phyloP scores from a whole-genome alignment of 2,329 filamentous ascomycete genomes.

The Stagonosporopsis chrysanthemi region DNA sequence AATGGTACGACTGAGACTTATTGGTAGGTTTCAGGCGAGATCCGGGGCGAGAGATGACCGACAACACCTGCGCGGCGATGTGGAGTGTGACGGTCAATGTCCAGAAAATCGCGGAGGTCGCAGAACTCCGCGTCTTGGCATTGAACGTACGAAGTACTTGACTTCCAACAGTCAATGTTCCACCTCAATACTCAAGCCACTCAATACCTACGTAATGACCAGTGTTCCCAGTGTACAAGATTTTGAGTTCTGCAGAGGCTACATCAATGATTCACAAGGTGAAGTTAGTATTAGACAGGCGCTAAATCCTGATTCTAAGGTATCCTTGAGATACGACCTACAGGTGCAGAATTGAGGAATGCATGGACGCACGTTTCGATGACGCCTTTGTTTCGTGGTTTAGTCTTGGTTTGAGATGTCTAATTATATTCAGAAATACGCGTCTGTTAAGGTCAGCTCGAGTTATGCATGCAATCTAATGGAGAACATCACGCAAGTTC shows the following conservation, averaged over 20 bases:
- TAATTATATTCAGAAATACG: neutral
- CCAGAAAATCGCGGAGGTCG: conserved; percentile 21
- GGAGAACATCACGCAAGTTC: neutral
- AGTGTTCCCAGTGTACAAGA: neutral
- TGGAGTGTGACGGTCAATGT: conserved; percentile 13
- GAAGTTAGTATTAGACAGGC: neutral
- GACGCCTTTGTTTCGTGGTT: neutral
- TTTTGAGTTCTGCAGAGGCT: neutral
- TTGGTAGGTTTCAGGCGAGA: neutral
- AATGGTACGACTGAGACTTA: neutral
- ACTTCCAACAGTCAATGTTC: too few relatives aligned
- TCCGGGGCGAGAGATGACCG: neutral
- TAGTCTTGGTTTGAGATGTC: neutral
- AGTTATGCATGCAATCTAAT: neutral
- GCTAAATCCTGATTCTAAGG: neutral
- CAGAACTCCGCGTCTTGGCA: conserved; percentile 16
- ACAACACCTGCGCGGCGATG: conserved; percentile 7
- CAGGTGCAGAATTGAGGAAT: neutral
- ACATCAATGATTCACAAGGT: neutral
- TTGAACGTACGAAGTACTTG: neutral
- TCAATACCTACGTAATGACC: neutral
- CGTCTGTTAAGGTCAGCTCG: neutral
- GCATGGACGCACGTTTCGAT: neutral
- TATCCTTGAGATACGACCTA: neutral
- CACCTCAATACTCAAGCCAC: neutral